Base-by-base conservation (phyloP, 768 basidiomycete genomes). In the Fomitopsis serialis region DNA sequence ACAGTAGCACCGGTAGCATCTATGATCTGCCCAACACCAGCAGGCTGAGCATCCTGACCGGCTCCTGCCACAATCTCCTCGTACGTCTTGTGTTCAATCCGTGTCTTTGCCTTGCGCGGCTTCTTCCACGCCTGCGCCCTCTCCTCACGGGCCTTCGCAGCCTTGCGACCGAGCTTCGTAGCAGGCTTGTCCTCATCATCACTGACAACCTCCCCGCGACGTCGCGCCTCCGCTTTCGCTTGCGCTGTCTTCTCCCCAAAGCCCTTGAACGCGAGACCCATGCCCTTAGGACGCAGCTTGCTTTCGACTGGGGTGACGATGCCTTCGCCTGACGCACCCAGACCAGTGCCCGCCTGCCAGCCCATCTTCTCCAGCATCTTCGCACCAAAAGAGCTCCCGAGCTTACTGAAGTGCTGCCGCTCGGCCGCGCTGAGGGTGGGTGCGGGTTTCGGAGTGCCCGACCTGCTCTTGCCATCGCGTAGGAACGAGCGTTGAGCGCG, bases 331-430 rank as follows among this genome's bases (percentile, higher is more conserved):
- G 72, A 70, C 1, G 77, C 68, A 56, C 93, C 93, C 9, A 96
- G 77, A 59, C 94, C 93, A 2, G 77, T 76, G 3, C 86, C 96
- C 0, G 85, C 73, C 64, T 85, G 76, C 96, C 97, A 99, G 8
- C 97, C 97, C 87, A 95, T 94, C 74, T 95, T 98, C 27, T 81
- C 81, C 22, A 99, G 80, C 81, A 98, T 83, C 53, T 86, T 85
- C 19, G 95, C 89, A 60, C 94, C 96, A 56, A 92, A 85, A 0
- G 87, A 77, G 15, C 82, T 78, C 40, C 80, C 75, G 12, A 98
- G 76, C 61, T 88, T 90, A 57, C 72, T 76, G 68, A 99, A 96
- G 65, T 98, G 95, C n/a, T 77, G 74, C 54, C 77, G 73, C 61
- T 98, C 95, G 17, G 75, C 62, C 1, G 81, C 70, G 19, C 79